Evolutionary conservation across 805 yeast genomes (phyloP).

Genomic region (Monosporozyma yasuniensis): DNA sequence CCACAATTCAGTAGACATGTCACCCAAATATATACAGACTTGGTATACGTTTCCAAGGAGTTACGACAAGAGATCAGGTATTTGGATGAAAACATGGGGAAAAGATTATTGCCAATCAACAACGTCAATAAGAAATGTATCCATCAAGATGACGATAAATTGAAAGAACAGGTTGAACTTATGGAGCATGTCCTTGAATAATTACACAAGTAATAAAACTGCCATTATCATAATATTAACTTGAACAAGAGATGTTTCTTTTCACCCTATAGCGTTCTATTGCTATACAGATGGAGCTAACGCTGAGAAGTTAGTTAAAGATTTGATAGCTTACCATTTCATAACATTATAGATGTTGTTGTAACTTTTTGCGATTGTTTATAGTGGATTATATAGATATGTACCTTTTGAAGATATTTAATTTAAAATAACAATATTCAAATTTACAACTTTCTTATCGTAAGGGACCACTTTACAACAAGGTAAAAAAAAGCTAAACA

Average conservation of each 20-base stretch:
- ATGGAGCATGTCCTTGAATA: constrained; percentile 5
- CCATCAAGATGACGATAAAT: constrained; percentile 28
- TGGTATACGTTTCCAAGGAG: constrained; percentile 17
- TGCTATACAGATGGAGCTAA: not conserved
- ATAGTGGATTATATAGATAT: not conserved
- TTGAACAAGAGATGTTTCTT: not conserved
- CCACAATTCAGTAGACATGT: constrained; percentile 25
- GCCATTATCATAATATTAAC: not conserved
- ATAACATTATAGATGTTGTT: not conserved
- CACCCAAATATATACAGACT: constrained; percentile 17
- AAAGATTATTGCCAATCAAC: constrained; percentile 24
- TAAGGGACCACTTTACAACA: not conserved
- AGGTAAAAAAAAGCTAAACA: not conserved
- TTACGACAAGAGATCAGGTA: constrained; percentile 23
- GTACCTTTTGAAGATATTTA: not conserved
- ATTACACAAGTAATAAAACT: not conserved
- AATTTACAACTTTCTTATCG: not conserved
- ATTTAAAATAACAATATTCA: not conserved
- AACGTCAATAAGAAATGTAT: constrained; percentile 26
- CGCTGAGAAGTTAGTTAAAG: too few relatives aligned
- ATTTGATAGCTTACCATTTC: too few relatives aligned
- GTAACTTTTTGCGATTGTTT: not conserved
- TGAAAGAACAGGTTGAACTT: constrained; percentile 20
- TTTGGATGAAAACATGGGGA: constrained; percentile 26
- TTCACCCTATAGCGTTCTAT: not conserved